phyloP scores from a whole-genome alignment of 192 early-diverging fungal genomes.

The Umbelopsis sp. region DNA sequence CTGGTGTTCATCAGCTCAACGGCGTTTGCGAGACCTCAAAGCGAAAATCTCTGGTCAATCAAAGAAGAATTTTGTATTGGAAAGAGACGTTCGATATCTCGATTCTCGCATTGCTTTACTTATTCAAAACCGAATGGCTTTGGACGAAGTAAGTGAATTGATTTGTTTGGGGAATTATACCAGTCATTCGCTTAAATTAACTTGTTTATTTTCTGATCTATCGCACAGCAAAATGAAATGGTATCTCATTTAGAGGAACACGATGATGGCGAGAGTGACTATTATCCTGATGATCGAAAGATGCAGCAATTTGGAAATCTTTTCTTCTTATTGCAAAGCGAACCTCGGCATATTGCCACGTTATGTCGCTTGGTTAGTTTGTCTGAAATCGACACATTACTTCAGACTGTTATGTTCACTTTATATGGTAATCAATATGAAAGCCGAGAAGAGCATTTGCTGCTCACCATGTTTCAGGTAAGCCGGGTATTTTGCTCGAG shows the following conservation, averaged over 20 bases:
- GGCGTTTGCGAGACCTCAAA: constrained; percentile 83
- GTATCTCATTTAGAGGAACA: constrained; percentile 71
- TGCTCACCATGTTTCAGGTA: constrained; percentile 94
- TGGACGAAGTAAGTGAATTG: constrained; percentile 89
- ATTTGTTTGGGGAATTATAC: no score
- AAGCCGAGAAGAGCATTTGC: constrained; percentile 88
- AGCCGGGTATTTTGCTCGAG: not conserved
- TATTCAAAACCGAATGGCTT: constrained; percentile 92
- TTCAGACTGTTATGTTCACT: constrained; percentile 96
- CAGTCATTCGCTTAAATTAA: no score
- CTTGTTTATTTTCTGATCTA: no score
- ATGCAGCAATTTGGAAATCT: constrained; percentile 87
- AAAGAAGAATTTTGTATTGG: constrained; percentile 93
- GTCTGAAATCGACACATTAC: constrained; percentile 86
- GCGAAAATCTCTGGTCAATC: constrained; percentile 89
- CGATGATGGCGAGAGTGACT: constrained; percentile 35
- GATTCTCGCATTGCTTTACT: constrained; percentile 90
- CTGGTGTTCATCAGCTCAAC: constrained; percentile 65
- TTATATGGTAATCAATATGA: constrained; percentile 96
- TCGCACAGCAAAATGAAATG: constrained; percentile 71
- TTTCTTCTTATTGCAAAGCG: constrained; percentile 89
- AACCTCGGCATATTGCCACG: constrained; percentile 86
- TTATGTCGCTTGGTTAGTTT: constrained; percentile 81
- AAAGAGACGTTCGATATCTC: constrained; percentile 90
- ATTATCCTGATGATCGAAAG: constrained; percentile 76